A percentile compares a stretch with the other conserved stretches of the same genome.
phyloP scores from a whole-genome alignment of 2,329 filamentous ascomycete genomes.

The Albophoma yamanashiensis region DNA sequence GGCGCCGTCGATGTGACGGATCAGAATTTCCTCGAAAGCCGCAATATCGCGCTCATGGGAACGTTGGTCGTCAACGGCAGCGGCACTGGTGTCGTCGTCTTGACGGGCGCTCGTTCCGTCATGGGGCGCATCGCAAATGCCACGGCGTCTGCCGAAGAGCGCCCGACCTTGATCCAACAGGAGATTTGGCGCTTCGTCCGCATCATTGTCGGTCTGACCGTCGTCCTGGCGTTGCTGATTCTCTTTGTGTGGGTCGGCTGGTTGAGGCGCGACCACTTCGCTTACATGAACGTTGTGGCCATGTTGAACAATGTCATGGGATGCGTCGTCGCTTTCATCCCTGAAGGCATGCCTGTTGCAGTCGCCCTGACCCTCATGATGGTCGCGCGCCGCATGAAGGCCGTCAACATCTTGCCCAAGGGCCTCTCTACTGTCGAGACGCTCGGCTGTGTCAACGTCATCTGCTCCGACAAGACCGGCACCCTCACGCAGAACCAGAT shows the following conservation, averaged over 20 bases:
- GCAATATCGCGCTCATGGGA: conserved; percentile 32
- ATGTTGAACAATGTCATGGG: conserved; percentile 36
- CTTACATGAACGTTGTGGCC: conserved; percentile 28
- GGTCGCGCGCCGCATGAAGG: conserved; percentile 31
- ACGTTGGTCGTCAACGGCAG: conserved; percentile 29
- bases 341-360: conserved; percentile 28
- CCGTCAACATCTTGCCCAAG: conserved; percentile 29
- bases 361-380: conserved; percentile 30
- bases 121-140: conserved; percentile 30
- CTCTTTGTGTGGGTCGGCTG: conserved; percentile 33
- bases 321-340: conserved; percentile 28
- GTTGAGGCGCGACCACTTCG: conserved; percentile 23
- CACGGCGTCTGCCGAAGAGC: conserved; percentile 23
- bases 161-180: conserved; percentile 26
- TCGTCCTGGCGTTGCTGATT: conserved; percentile 27
- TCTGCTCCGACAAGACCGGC: conserved; percentile 32
- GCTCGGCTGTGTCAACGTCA: conserved; percentile 30
- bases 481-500: conserved; percentile 33
- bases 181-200: conserved; percentile 33
- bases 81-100: conserved; percentile 26
- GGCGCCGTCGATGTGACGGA: conserved; percentile 27
- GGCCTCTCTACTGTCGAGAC: conserved; percentile 30
- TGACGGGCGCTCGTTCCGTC: conserved; percentile 27
- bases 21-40: conserved; percentile 28
- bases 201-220: conserved; percentile 28